Conservation (phyloP, 805 yeast genomes). For the Metahyphopichia silvanorum region DNA sequence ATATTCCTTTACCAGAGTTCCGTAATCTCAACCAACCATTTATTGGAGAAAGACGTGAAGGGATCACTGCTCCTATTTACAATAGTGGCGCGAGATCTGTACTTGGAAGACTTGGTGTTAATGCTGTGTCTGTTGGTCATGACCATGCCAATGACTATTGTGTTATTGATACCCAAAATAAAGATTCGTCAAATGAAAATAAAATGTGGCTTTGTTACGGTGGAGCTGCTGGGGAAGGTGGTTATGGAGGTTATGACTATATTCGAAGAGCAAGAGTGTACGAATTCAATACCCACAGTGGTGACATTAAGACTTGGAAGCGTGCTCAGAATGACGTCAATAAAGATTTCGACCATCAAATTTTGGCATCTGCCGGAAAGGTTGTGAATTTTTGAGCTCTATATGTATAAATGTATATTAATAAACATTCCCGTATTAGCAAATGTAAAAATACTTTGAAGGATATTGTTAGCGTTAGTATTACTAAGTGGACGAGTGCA, state of each 20-base stretch:
- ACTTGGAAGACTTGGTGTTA: slow-evolving; percentile 64
- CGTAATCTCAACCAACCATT: slow-evolving; percentile 42
- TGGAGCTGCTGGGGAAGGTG: slow-evolving; percentile 93
- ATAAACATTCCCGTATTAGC: too few species aligned
- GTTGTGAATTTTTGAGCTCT: slow-evolving; percentile 24
- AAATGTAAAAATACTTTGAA: too few species aligned
- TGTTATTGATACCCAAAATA: slow-evolving; percentile 47
- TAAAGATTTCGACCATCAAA: slow-evolving; percentile 47
- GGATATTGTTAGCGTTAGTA: too few species aligned
- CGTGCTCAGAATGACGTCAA: slow-evolving; percentile 57
- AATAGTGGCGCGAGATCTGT: slow-evolving; percentile 65
- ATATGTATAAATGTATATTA: too few species aligned
- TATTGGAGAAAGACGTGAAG: slow-evolving; percentile 71
- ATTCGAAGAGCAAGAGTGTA: slow-evolving; percentile 74
- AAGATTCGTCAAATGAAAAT: slow-evolving; percentile 21
- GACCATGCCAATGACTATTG: slow-evolving; percentile 96
- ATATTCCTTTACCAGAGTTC: slow-evolving; percentile 90
- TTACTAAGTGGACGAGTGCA: too few species aligned
- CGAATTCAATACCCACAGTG: slow-evolving; percentile 53
- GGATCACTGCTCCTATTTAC: slow-evolving; percentile 70
- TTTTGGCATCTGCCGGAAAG: slow-evolving; percentile 44
- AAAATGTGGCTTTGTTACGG: slow-evolving; percentile 87
- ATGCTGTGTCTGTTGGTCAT: slow-evolving; percentile 82
- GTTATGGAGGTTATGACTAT: slow-evolving; percentile 90
- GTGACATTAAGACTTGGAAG: slow-evolving; percentile 67